Evolutionary conservation across 2,329 filamentous ascomycete species (phyloP), one percentile per base, ranked within the genome.

Genomic region (Raffaelea arxii): DNA sequence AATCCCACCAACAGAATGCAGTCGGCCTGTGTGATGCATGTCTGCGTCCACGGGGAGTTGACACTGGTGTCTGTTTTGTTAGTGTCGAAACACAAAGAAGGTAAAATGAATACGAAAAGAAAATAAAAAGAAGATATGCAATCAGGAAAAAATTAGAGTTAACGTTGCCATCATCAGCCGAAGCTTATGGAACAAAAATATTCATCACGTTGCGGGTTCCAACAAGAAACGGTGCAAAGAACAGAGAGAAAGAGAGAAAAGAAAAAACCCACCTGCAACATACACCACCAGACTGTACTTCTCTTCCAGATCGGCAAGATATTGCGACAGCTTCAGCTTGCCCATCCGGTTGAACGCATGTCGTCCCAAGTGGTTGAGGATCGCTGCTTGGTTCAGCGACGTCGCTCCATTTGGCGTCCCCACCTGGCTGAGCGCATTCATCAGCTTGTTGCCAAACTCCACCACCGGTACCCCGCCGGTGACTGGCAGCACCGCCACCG

Each of bases 281-380:
- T 98, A 98, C 7, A 98, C 72, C 2, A 98, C 89, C 56, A 98
- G 79, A 1, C 91, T 89, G 57, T 94, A 97, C 62, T 95, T 95
- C 65, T 98, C 92, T 65, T 98, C 92, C 11, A 98, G 72, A 58
- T 98, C 92, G 2, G 94, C 92, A 43, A 98, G 75, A 59, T 98
- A 98, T 55, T 98, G 91, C 1, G 91, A 88, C 6, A 98, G 71
- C 64, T 94, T 96, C 24, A 98, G 70, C 64, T 96, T 97, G 6
- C 92, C 92, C 84, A 98, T 97, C 56, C 84, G 86, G 65, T 86
- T 97, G 62, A 98, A 98, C 0, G 94, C 92, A 64, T 98, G 89
- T 52, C 92, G 84, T 24, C 94, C 92, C 1, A 98, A 75, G 61
- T 98, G 94, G 54, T 94, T 95, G 44, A 98, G 66, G 55, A 98